These are phyloP conservation scores for Xylaria castorea DNA, from an alignment of 495 filamentous ascomycete species.

Conservation along the genomic window DNA sequence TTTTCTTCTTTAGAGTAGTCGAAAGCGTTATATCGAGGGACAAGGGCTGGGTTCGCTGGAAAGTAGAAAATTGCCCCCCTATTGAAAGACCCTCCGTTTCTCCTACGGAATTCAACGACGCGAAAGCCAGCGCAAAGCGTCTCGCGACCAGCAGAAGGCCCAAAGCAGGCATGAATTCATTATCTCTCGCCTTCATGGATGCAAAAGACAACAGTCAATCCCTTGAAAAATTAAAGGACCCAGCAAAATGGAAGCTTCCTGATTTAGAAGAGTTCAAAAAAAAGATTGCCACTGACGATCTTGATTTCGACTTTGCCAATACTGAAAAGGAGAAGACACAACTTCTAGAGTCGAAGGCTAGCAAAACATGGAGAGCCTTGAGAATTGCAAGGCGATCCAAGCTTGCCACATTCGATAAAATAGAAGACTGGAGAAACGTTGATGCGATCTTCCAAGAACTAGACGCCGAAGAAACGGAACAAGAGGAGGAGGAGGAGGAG, in stretches of 20 bases:
- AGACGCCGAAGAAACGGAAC: constrained; percentile 34
- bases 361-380: constrained; percentile 87
- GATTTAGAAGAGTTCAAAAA: constrained; percentile 56
- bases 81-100: constrained; percentile 78
- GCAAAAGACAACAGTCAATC: constrained; percentile 59
- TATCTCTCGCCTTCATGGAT: constrained; percentile 78
- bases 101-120: constrained; percentile 67
- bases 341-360: constrained; percentile 72
- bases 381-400: constrained; percentile 76
- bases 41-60: constrained; percentile 99
- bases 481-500: constrained; percentile 44
- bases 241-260: constrained; percentile 53
- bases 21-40: constrained; percentile 93
- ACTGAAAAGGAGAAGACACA: constrained; percentile 71
- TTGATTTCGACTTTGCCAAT: constrained; percentile 82
- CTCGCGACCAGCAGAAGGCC: constrained; percentile 70
- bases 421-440: constrained; percentile 78
- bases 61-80: constrained; percentile 86
- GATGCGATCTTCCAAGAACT: constrained; percentile 58
- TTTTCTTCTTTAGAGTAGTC: constrained; percentile 94
- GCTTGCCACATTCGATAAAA: constrained; percentile 80
- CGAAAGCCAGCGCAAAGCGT: constrained; percentile 68
- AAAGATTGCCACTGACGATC: constrained; percentile 71
- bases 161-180: constrained; percentile 70
- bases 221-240: constrained; percentile 56